These are phyloP conservation scores for Saturnispora ahearnii DNA, from an alignment of 805 yeast species.

Conservation along the genomic window DNA sequence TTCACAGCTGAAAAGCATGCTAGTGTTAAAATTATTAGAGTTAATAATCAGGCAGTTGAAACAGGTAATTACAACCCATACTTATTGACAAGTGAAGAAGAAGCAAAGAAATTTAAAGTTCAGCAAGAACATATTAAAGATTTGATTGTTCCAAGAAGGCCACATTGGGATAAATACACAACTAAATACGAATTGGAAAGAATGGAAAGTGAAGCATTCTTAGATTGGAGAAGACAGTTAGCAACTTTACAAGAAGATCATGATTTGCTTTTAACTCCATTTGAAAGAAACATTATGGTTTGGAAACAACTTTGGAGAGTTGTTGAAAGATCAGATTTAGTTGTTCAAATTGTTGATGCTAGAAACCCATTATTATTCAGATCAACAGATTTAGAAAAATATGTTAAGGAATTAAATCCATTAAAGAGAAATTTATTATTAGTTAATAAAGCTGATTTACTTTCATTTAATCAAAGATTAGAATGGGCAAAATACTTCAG, in stretches of 20 bases:
- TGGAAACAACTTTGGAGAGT: slow-evolving; percentile 99
- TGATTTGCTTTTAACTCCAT: slow-evolving; percentile 86
- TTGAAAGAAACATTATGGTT: slow-evolving; percentile 93
- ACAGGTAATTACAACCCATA: slow-evolving; percentile 41
- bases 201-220: slow-evolving; percentile 80
- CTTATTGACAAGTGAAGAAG: slow-evolving; percentile 59
- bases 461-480: slow-evolving; percentile 66
- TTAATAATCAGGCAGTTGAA: slow-evolving; percentile 67
- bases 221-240: slow-evolving; percentile 88
- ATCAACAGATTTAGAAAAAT: slow-evolving; percentile 72
- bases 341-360: slow-evolving; percentile 97
- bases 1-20: slow-evolving; percentile 85
- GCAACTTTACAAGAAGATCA: slow-evolving; percentile 78
- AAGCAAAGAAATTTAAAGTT: slow-evolving; percentile 45
- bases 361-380: slow-evolving; percentile 87
- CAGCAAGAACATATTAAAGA: slow-evolving; percentile 59
- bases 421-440: slow-evolving; percentile 70
- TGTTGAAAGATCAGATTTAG: slow-evolving; percentile 84
- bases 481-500: slow-evolving; percentile 83
- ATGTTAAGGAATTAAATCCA: slow-evolving; percentile 70
- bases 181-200: slow-evolving; percentile 73
- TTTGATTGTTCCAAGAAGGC: slow-evolving; percentile 88
- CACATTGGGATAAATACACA: slow-evolving; percentile 68
- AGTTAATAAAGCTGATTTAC: slow-evolving; percentile 89
- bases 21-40: slow-evolving; percentile 75